These are phyloP conservation scores for Hymenoscyphus occultus DNA, from an alignment of 2,329 filamentous ascomycete species.

Conservation along the genomic window DNA sequence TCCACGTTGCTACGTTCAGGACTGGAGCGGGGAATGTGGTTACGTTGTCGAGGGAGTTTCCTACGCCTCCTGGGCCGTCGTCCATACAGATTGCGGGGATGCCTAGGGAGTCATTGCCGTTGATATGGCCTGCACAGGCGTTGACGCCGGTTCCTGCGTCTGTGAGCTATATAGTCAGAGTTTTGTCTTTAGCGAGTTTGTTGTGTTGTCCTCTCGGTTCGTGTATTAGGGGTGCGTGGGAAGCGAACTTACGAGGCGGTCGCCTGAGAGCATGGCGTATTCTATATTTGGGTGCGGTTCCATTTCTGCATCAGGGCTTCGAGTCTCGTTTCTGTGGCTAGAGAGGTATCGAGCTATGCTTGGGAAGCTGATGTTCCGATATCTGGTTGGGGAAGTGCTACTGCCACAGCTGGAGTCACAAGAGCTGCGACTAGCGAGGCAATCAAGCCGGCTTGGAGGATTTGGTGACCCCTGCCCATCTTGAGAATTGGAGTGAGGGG, in stretches of 20 bases:
- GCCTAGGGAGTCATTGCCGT: conserved; percentile 15
- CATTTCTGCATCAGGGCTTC: conserved; percentile 17
- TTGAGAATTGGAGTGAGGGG: neutral
- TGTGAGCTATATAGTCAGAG: neutral
- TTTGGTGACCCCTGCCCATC: neutral
- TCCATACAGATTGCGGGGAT: conserved; percentile 31
- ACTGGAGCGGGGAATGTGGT: conserved; percentile 32
- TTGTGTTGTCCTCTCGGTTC: neutral
- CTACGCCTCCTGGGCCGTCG: conserved; percentile 32
- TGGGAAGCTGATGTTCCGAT: neutral
- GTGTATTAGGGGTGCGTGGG: neutral
- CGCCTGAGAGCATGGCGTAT: conserved; percentile 20
- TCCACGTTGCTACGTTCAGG: conserved; percentile 32
- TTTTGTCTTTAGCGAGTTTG: neutral
- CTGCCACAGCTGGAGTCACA: neutral
- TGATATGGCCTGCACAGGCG: neutral
- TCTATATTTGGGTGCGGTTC: conserved; percentile 17
- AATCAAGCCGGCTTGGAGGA: neutral
- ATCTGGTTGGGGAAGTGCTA: no score
- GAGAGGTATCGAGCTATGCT: conserved; percentile 19
- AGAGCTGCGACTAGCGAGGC: neutral
- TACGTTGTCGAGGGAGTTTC: conserved; percentile 22
- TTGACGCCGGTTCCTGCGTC: neutral
- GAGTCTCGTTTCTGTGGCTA: conserved; percentile 14
- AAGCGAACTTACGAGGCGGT: conserved; percentile 14